Base-by-base conservation (phyloP, 768 basidiomycete genomes). In the Kwoniella mangroviensis region DNA sequence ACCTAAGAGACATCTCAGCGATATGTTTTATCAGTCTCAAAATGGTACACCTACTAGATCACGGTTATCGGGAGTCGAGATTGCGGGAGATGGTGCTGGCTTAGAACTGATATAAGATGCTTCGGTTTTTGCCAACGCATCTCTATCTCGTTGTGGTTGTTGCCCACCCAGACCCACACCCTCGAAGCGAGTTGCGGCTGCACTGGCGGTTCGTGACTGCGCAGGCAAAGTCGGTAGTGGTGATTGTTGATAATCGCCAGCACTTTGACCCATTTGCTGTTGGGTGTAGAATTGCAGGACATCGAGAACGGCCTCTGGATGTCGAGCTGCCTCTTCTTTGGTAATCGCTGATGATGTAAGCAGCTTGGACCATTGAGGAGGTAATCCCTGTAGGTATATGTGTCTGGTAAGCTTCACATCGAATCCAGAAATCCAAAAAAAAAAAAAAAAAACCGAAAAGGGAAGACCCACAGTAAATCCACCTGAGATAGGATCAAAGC, bases 261-360 rank as follows among this genome's bases (percentile, higher is more conserved):
- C 62, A 19, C 21, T 51, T 17, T 73, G 69, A 60, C 73, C 77
- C 67, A 75, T 68, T 53, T 96, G 93, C n/a, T 93, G 91, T 81
- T 96, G 94, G 13, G 95, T 98, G 83, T 98, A 99, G 85, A 98
- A 99, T 80, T 98, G 95, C 71, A 99, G 89, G 1, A 97, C 96
- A 71, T 98, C 96, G 19, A 98, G 87, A 15, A 99, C 96, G 1
- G 96, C 96, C 79, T 98, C 96, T 0, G 96, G 96, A 79, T 99
- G 92, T 81, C 92, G 92, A 4, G 92, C 94, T 68, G 98, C 97
- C 83, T 99, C 96, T 84, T 99, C 96, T 65, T 93, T 91, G 2
- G 96, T 99, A 83, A 99, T 97, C 42, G 94, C 94, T 3, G 93
- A 95, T 80, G 95, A 94, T 4, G 93, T 98, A 77, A 99, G 87